Conservation (phyloP, 2,329 filamentous ascomycete species). For the Claviceps arundinis region DNA sequence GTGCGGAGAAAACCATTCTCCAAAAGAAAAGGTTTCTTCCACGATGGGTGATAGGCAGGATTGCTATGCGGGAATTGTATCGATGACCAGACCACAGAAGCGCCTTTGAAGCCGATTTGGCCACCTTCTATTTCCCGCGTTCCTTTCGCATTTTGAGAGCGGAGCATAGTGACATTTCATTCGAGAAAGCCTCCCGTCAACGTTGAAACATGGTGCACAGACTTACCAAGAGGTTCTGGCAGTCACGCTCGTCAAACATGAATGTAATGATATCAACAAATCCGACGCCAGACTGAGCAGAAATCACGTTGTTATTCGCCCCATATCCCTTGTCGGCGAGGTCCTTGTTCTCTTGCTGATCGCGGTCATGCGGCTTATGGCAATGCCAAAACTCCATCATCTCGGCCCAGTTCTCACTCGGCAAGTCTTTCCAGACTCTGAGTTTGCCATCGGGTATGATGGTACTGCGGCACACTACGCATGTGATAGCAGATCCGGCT, state of each 20-base stretch:
- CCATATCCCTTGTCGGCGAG: slow-evolving; percentile 63
- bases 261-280: slow-evolving; percentile 75
- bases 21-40: slow-evolving; percentile 24
- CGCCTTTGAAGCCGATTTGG: slow-evolving; percentile 31
- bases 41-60: slow-evolving; percentile 11
- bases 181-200: not conserved
- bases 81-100: slow-evolving; percentile 46
- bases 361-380: slow-evolving; percentile 67
- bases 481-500: slow-evolving; percentile 26
- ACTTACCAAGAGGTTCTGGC: slow-evolving; percentile 29
- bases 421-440: slow-evolving; percentile 74
- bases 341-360: slow-evolving; percentile 29
- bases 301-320: slow-evolving; percentile 61
- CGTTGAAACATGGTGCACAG: no score
- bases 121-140: slow-evolving; percentile 47
- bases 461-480: slow-evolving; percentile 24
- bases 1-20: slow-evolving; percentile 26
- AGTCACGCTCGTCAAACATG: slow-evolving; percentile 56
- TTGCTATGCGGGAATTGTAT: slow-evolving; percentile 57
- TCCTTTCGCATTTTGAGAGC: not conserved
- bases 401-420: slow-evolving; percentile 95
- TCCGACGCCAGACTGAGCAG: slow-evolving; percentile 51
- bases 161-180: not conserved
- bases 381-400: slow-evolving; percentile 99
- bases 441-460: slow-evolving; percentile 28